Conservation (phyloP, 805 yeast species). For the Starmerella bombicola region DNA sequence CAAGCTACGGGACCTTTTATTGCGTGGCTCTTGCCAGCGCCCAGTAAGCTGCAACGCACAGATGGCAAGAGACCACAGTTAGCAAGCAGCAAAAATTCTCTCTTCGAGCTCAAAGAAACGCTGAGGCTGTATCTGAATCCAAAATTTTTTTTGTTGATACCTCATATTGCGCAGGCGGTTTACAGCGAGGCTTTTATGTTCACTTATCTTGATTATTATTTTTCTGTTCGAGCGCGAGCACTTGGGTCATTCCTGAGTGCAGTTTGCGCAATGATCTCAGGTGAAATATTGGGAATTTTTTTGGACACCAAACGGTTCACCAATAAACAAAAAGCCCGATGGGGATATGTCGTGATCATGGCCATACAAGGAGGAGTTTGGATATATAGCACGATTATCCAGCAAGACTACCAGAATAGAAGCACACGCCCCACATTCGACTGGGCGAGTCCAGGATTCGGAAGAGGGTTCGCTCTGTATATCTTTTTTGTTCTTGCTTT, state of each 20-base stretch:
- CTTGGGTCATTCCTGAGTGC: slow-evolving; percentile 41
- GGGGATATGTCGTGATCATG: slow-evolving; percentile 35
- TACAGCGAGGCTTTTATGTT: slow-evolving; percentile 13
- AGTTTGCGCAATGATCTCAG: slow-evolving; percentile 41
- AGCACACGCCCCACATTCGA: slow-evolving; percentile 27
- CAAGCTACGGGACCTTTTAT: slow-evolving; percentile 20
- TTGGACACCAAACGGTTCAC: slow-evolving; percentile 34
- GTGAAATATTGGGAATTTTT: slow-evolving; percentile 30
- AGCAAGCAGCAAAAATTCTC: background rate
- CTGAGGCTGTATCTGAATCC: slow-evolving; percentile 7
- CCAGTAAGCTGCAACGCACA: slow-evolving; percentile 23
- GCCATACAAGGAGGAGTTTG: slow-evolving; percentile 34
- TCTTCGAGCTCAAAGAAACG: slow-evolving; percentile 11
- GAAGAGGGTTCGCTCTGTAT: slow-evolving; percentile 41
- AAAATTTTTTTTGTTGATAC: slow-evolving; percentile 12
- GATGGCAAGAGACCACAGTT: slow-evolving; percentile 24
- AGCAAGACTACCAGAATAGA: slow-evolving; percentile 11
- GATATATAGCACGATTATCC: slow-evolving; percentile 21
- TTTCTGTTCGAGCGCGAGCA: slow-evolving; percentile 44
- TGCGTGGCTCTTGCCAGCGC: slow-evolving; percentile 19
- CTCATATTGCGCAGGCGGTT: slow-evolving; percentile 16
- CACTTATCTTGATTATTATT: slow-evolving; percentile 29
- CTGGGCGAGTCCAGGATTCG: slow-evolving; percentile 33
- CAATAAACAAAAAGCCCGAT: slow-evolving; percentile 36
- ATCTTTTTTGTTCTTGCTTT: slow-evolving; percentile 11